A percentile compares a stretch with the other conserved stretches of the same genome.
Conservation (phyloP, 2,329 filamentous ascomycete species). For the Chaetomiaceae sp. region DNA sequence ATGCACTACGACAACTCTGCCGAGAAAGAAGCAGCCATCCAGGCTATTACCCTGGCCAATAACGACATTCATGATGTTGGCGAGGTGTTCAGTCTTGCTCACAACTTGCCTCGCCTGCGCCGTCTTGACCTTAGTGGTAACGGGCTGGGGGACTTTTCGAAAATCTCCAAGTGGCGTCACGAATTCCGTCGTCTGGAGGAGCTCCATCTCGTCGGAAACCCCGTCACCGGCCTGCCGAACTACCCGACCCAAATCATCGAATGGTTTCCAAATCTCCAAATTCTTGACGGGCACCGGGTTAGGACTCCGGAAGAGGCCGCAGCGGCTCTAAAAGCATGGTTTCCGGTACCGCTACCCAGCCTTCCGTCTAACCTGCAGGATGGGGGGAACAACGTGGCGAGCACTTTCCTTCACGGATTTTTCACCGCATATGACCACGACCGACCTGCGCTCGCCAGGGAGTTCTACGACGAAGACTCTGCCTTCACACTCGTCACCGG, state of each 20-base stretch:
- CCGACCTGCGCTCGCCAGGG: slow-evolving; percentile 55
- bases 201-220: slow-evolving; percentile 73
- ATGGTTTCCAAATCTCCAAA: slow-evolving; percentile 78
- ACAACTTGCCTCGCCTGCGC: slow-evolving; percentile 77
- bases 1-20: slow-evolving; percentile 66
- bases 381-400: slow-evolving; percentile 62
- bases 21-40: slow-evolving; percentile 71
- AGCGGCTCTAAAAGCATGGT: slow-evolving; percentile 42
- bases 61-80: slow-evolving; percentile 72
- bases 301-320: slow-evolving; percentile 67
- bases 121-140: slow-evolving; percentile 89
- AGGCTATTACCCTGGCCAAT: slow-evolving; percentile 74
- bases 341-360: slow-evolving; percentile 58
- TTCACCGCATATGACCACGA: slow-evolving; percentile 70
- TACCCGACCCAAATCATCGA: slow-evolving; percentile 66
- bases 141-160: slow-evolving; percentile 63
- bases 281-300: slow-evolving; percentile 70
- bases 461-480: slow-evolving; percentile 72
- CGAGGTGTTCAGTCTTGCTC: slow-evolving; percentile 69
- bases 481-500: slow-evolving; percentile 74
- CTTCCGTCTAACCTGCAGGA: slow-evolving; percentile 68
- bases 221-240: slow-evolving; percentile 59
- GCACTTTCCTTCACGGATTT: slow-evolving; percentile 71
- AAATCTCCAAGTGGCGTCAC: slow-evolving; percentile 70
- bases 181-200: slow-evolving; percentile 77